Evolutionary conservation across 2,329 filamentous ascomycete species (phyloP), one percentile per base, ranked within the genome.

Genomic region (Aspergillus hortae): DNA sequence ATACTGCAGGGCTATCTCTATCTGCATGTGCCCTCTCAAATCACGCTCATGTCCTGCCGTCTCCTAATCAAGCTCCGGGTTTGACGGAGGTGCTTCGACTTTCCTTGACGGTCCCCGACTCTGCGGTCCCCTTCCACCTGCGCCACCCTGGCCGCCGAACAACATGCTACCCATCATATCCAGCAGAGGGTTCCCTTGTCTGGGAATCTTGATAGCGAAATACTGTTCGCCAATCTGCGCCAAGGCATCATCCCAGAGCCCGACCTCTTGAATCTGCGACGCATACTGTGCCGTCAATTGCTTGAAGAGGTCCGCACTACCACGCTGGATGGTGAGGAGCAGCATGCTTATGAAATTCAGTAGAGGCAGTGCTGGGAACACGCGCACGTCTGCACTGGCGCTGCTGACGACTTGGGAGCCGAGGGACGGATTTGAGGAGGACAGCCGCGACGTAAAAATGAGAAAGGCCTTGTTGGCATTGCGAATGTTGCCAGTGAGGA

Each of bases 141-240:
- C 67, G 45, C 73, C 69, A 35, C 59, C 61, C 19, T 80, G 81
- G 23, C 80, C 82, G 17, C 90, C 90, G 45, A 92, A 92, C 65
- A 99, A 89, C 79, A 99, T 84, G 56, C 85, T 92, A 44, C 91
- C 92, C 89, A 99, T 95, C 92, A 99, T 97, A 69, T 99, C 94
- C 73, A 97, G 84, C 71, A 99, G 77, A 3, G 92, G 92, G 71
- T 97, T 97, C 58, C 87, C 88, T 76, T 96, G 90, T 64, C 88
- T 82, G 44, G 92, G 92, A 67, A 91, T 87, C 75, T 86, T 83
- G 69, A 99, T 95, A 33, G 86, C 86, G 74, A 99, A 99, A 77
- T 97, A 99, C 84, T 96, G 92, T 76, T 99, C 92, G 45, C 88
- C 92, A 63, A 99, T 86, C 70, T 90, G 86, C 61, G 91, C 87